Base-by-base conservation (phyloP, 495 filamentous ascomycete genomes). In the Darksidea phi region DNA sequence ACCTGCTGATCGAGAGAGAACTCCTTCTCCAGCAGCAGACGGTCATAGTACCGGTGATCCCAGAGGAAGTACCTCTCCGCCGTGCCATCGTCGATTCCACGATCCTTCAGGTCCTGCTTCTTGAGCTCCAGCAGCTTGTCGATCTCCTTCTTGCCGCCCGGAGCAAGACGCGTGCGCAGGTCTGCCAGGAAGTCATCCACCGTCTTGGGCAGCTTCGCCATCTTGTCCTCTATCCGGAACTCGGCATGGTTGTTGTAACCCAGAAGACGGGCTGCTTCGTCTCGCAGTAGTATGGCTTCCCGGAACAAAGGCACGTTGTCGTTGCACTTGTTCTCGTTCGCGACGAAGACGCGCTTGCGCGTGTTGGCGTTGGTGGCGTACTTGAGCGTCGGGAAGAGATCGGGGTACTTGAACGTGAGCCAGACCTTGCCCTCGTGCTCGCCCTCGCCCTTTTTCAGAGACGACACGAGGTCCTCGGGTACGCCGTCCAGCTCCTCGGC, bases 201-300 rank as follows among this genome's bases (percentile, higher is more conserved):
- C 0, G 87, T 90, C 75, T 90, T 83, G 0, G 91, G 85, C 0
- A 84, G 88, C 80, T 97, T 97, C 56, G 91, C 91, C 95, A 98
- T 98, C 82, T 96, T 97, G 59, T 94, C 89, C 73, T 96, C 93
- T 46, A 98, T 88, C 32, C 83, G 81, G 79, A 96, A 92, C 20
- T 90, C 84, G 28, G 94, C 94, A 75, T 97, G 93, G 68, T 95
- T 89, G 18, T 87, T 88, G 73, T 96, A 98, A 6, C 91, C 92
- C 23, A 98, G 78, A 38, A 98, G 77, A 50, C 95, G 85, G 34
- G 95, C 94, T 21, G 87, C 90, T 75, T 98, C 95, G 66, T 98
- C 94, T 17, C 95, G 88, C 57, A 97, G 80, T 15, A 93, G 73
- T 47, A 98, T 82, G 1, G 91, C 83, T 73, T 97, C 94, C 56